Evolutionary conservation across 495 filamentous ascomycete genomes (phyloP).

Genomic region (Talaromyces stipitatus): DNA sequence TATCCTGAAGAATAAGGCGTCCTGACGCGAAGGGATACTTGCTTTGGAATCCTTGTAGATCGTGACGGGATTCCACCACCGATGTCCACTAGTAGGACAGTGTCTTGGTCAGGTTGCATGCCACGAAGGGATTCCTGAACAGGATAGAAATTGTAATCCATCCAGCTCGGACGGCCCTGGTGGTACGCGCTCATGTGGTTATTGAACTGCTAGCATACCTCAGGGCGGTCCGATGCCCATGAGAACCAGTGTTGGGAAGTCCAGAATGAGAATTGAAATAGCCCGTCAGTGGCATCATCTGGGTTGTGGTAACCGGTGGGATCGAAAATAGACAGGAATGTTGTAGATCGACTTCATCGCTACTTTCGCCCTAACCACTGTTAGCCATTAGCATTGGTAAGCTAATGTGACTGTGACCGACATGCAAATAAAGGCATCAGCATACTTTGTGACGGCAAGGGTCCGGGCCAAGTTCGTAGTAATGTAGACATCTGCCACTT

Average conservation of each 20-base stretch:
- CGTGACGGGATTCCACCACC: slow-evolving; percentile 45
- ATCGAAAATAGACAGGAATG: slow-evolving; percentile 14
- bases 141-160: slow-evolving; percentile 43
- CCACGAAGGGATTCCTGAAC: slow-evolving; percentile 30
- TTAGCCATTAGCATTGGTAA: not conserved
- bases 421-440: slow-evolving; percentile 25
- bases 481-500: slow-evolving; percentile 35
- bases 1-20: no score
- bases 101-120: slow-evolving; percentile 3
- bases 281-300: slow-evolving; percentile 10
- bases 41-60: slow-evolving; percentile 33
- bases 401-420: slow-evolving; percentile 10
- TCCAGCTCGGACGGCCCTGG: slow-evolving; percentile 43
- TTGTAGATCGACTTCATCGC: not conserved
- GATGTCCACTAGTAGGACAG: slow-evolving; percentile 43
- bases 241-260: slow-evolving; percentile 7
- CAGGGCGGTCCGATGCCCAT: not conserved
- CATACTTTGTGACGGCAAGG: slow-evolving; percentile 26
- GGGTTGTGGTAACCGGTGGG: slow-evolving; percentile 11
- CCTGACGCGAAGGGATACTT: no score
- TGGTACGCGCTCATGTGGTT: slow-evolving; percentile 44
- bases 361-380: slow-evolving; percentile 7
- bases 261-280: slow-evolving; percentile 7
- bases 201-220: slow-evolving; percentile 33
- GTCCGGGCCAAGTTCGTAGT: slow-evolving; percentile 35